Percentiles rank a stretch among this genome's conserved stretches.
phyloP scores from a whole-genome alignment of 768 basidiomycete genomes.

The Mycena rebaudengoi region DNA sequence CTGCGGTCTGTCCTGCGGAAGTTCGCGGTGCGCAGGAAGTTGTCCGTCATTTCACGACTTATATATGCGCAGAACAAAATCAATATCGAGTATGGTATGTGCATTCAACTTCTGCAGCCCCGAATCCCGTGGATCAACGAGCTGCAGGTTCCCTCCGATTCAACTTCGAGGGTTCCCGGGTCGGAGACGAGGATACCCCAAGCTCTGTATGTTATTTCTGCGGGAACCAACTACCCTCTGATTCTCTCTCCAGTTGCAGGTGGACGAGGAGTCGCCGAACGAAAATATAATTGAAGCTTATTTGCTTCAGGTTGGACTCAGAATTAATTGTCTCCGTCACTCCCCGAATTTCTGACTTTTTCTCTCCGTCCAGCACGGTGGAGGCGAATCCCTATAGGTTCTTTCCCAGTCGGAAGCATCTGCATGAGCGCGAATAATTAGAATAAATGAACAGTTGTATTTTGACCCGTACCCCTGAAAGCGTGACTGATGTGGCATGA shows the following conservation, averaged over 20 bases:
- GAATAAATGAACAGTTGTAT: no score
- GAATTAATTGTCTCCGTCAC: not conserved
- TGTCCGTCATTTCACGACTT: no score
- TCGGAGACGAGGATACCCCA: conserved; percentile 7
- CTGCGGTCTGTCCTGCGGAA: no score
- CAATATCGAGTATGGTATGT: no score
- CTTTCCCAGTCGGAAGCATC: no score
- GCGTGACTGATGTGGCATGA: no score
- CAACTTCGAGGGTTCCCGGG: not conserved
- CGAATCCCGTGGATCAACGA: not conserved
- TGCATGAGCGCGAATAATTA: no score
- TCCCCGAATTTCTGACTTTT: not conserved
- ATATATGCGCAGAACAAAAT: no score
- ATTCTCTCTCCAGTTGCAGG: not conserved
- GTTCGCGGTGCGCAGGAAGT: no score
- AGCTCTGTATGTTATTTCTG: not conserved
- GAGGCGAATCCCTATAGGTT: no score
- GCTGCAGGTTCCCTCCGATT: conserved; percentile 3
- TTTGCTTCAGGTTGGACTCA: conserved; percentile 7
- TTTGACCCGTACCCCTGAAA: no score
- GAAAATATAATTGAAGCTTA: not conserved
- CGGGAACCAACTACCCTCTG: not conserved
- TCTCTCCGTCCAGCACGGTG: no score
- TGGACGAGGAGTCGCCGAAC: not conserved
- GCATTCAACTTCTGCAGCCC: not conserved